These are phyloP conservation scores for Thermochaetoides thermophila DNA, from an alignment of 495 filamentous ascomycete genomes.

Conservation along the genomic window DNA sequence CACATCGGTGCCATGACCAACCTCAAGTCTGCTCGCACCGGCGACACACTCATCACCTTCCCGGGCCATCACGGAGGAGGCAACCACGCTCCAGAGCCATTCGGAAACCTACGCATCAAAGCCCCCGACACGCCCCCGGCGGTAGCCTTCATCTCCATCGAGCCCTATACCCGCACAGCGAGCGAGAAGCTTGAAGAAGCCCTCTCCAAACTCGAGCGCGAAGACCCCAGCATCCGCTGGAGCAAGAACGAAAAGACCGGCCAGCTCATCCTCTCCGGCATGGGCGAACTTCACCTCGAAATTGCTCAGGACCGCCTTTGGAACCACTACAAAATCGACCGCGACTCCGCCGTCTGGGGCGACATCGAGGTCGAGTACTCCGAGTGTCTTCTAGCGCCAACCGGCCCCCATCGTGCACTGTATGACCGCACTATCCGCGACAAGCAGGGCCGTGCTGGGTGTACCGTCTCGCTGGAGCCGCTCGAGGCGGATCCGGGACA, in stretches of 20 bases:
- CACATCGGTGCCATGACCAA: conserved; percentile 95
- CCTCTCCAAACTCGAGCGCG: conserved; percentile 62
- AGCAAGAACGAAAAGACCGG: conserved; percentile 77
- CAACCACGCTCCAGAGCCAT: conserved; percentile 37
- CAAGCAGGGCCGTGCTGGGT: conserved; percentile 61
- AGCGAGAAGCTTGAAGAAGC: conserved; percentile 65
- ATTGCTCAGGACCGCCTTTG: conserved; percentile 80
- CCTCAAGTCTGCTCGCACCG: conserved; percentile 78
- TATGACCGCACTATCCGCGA: conserved; percentile 73
- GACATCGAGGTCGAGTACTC: conserved; percentile 90
- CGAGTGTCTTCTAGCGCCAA: conserved; percentile 49
- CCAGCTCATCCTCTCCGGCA: conserved; percentile 83
- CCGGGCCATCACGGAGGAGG: conserved; percentile 32
- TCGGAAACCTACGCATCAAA: conserved; percentile 66
- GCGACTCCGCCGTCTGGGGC: conserved; percentile 57
- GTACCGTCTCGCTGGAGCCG: conserved; percentile 51
- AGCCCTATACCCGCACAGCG: conserved; percentile 64
- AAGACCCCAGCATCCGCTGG: conserved; percentile 89
- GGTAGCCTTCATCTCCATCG: conserved; percentile 88
- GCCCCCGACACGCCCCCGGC: conserved; percentile 84
- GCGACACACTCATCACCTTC: conserved; percentile 77
- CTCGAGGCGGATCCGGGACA: conserved; percentile 33
- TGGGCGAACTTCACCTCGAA: conserved; percentile 97
- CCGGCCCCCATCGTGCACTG: conserved; percentile 37
- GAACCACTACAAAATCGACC: conserved; percentile 74